Percentiles rank a stretch among this genome's conserved stretches.
Conservation (phyloP, 179 eudicot genomes). For the Pouteria campechiana region DNA sequence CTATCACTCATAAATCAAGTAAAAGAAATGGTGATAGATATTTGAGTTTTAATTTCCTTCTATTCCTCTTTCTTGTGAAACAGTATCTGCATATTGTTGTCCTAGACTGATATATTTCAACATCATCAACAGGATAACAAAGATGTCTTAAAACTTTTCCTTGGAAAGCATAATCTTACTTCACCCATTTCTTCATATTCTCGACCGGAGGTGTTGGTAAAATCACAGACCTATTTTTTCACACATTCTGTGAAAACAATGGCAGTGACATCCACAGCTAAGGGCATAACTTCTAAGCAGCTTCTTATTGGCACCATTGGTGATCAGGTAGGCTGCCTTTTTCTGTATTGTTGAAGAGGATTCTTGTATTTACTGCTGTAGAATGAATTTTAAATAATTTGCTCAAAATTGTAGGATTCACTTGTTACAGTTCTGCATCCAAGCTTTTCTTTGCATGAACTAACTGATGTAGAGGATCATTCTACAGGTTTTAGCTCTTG, state of each 20-base stretch:
- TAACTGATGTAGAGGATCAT: neutral
- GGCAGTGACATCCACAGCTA: slow-evolving; percentile 82
- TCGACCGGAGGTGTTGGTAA: slow-evolving; percentile 81
- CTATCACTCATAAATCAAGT: too few species aligned
- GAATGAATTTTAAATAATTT: too few species aligned
- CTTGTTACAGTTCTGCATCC: neutral
- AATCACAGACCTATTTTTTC: slow-evolving; percentile 91
- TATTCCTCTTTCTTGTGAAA: too few species aligned
- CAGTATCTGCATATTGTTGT: too few species aligned
- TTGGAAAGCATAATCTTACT: slow-evolving; percentile 97
- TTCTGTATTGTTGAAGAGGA: too few species aligned
- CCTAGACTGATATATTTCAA: too few species aligned
- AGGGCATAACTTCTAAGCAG: slow-evolving; percentile 95
- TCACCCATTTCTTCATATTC: slow-evolving; percentile 92
- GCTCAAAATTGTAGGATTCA: slow-evolving; percentile 1
- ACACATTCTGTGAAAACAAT: slow-evolving; percentile 80
- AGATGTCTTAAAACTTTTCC: slow-evolving; percentile 74
- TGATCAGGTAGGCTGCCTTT: slow-evolving; percentile 65
- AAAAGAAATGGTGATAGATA: too few species aligned
- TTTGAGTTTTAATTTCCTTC: slow-evolving; percentile 4
- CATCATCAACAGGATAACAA: slow-evolving; percentile 73
- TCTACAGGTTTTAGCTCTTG: slow-evolving; percentile 92
- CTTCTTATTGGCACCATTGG: slow-evolving; percentile 94
- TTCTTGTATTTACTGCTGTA: too few species aligned
- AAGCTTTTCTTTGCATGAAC: too few species aligned